Evolutionary conservation across 768 basidiomycete species (phyloP).

Genomic region (Serpula lacrymans): DNA sequence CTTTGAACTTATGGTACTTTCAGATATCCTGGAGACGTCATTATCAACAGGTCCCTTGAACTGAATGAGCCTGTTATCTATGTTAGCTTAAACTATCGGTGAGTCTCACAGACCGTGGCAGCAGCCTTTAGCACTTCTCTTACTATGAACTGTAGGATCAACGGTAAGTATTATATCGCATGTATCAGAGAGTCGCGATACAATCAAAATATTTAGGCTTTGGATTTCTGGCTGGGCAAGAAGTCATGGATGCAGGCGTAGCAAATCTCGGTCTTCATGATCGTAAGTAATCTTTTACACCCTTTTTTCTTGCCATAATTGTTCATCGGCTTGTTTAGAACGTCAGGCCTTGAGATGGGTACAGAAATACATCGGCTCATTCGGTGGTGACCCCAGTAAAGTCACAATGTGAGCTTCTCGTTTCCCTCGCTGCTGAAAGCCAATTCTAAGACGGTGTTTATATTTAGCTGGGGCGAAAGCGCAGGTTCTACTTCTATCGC

Average conservation of each 20-base stretch:
- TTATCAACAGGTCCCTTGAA: conserved; percentile 43
- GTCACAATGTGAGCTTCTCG: conserved; percentile 49
- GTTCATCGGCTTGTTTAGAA: conserved; percentile 29
- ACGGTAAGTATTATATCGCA: too few species aligned
- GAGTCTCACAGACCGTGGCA: background rate
- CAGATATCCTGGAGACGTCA: conserved; percentile 39
- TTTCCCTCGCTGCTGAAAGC: conserved; percentile 7
- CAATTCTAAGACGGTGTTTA: conserved; percentile 12
- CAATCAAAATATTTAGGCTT: too few species aligned
- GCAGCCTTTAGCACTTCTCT: too few species aligned
- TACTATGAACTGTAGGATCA: too few species aligned
- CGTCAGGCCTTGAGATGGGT: conserved; percentile 61
- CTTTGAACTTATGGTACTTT: too few species aligned
- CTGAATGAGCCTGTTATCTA: conserved; percentile 46
- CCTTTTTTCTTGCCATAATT: background rate
- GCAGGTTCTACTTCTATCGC: conserved; percentile 56
- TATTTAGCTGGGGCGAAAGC: conserved; percentile 48
- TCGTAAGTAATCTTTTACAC: conserved; percentile 33
- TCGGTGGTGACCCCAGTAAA: conserved; percentile 63
- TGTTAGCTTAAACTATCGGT: conserved; percentile 51
- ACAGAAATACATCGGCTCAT: conserved; percentile 57
- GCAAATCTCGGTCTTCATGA: conserved; percentile 69
- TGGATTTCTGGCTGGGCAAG: conserved; percentile 50
- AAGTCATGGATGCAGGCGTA: conserved; percentile 48
- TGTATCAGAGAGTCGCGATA: too few species aligned